These are phyloP conservation scores for Quercus gilva DNA, from an alignment of 306 rosid species.

Conservation along the genomic window DNA sequence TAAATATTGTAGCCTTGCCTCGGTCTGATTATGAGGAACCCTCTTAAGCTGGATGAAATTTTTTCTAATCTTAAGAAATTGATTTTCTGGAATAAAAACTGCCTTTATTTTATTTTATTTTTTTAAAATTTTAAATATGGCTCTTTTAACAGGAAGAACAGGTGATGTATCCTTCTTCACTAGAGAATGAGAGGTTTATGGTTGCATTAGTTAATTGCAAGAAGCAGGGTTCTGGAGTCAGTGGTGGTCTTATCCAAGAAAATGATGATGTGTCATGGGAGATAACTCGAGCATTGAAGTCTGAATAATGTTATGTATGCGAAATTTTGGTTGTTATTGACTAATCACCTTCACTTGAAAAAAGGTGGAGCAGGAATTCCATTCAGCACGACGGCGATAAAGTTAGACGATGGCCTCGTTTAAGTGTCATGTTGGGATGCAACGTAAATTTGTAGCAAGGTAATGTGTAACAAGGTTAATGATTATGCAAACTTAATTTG, in stretches of 20 bases:
- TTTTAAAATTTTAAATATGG: background rate
- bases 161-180: constrained; percentile 70
- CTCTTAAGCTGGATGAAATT: background rate
- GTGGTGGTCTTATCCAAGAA: constrained; percentile 30
- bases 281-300: constrained; percentile 77
- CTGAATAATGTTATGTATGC: constrained; percentile 29
- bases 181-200: constrained; percentile 70
- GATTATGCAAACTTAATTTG: too few species aligned
- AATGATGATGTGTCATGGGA: constrained; percentile 64
- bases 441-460: too few species aligned
- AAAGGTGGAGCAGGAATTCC: background rate
- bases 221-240: constrained; percentile 15
- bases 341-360: background rate
- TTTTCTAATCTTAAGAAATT: background rate
- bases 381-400: background rate
- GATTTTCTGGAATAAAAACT: background rate
- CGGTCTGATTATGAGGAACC: background rate
- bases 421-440: too few species aligned
- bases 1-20: background rate
- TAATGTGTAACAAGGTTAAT: too few species aligned
- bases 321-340: background rate
- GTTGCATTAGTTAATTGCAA: constrained; percentile 74
- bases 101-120: background rate
- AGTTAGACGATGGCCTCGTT: background rate
- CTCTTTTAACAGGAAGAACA: constrained; percentile 74